These are phyloP conservation scores for Candida gigantensis DNA, from an alignment of 1,139 yeast genomes.

Conservation along the genomic window DNA sequence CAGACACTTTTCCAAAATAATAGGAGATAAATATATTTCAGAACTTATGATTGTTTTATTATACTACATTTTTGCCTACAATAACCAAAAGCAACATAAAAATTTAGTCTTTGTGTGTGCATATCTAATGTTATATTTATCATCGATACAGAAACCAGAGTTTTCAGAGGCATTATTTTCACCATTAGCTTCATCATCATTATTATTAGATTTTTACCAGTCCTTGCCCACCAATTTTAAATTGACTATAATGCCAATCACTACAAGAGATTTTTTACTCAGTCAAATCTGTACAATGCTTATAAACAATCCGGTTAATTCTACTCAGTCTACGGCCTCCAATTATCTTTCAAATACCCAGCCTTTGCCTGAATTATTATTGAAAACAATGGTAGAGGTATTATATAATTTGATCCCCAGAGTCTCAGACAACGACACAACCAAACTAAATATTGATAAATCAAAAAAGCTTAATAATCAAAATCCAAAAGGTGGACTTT, in stretches of 20 bases:
- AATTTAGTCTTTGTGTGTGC: constrained; percentile 60
- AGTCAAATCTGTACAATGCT: constrained; percentile 46
- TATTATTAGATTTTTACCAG: constrained; percentile 29
- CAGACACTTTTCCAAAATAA: constrained; percentile 46
- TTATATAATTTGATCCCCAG: constrained; percentile 61
- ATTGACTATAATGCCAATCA: constrained; percentile 35
- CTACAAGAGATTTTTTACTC: constrained; percentile 64
- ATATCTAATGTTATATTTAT: constrained; percentile 60
- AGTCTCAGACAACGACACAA: constrained; percentile 22
- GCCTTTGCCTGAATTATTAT: constrained; percentile 11
- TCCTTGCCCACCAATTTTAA: constrained; percentile 51
- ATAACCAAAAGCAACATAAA: constrained; percentile 26
- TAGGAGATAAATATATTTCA: constrained; percentile 50
- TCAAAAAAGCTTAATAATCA: constrained; percentile 30
- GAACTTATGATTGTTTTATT: constrained; percentile 57
- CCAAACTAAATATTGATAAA: constrained; percentile 21
- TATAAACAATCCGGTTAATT: constrained; percentile 6
- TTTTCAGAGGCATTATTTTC: constrained; percentile 37
- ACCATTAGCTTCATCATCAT: constrained; percentile 36
- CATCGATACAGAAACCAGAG: constrained; percentile 45
- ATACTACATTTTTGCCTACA: constrained; percentile 57
- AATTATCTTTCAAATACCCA: constrained; percentile 6
- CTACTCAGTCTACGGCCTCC: constrained; percentile 1
- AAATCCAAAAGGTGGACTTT: constrained; percentile 49
- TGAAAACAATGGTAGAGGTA: constrained; percentile 49